phyloP scores from a whole-genome alignment of 441 rosid species.

The Eutrema salsugineum region DNA sequence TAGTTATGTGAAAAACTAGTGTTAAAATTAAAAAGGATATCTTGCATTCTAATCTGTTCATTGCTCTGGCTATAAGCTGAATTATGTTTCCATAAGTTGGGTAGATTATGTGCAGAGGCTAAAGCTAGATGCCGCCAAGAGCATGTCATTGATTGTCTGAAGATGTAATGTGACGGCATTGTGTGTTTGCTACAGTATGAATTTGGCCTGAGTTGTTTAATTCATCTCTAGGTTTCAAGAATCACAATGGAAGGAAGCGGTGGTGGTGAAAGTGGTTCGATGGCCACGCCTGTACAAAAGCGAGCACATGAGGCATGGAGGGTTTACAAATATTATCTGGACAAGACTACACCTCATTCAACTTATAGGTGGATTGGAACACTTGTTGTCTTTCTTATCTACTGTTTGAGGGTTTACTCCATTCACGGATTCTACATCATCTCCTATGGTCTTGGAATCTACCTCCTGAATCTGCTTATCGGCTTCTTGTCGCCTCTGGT shows the following conservation, averaged over 20 bases:
- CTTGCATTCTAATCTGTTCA: too few relatives aligned
- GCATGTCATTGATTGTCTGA: background rate
- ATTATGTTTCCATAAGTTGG: background rate
- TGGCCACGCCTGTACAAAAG: conserved; percentile 59
- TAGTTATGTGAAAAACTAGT: background rate
- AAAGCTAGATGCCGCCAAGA: background rate
- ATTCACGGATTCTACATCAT: conserved; percentile 83
- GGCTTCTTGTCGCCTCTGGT: conserved; percentile 93
- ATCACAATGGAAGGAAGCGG: conserved; percentile 74
- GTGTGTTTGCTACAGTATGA: background rate
- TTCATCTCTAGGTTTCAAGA: conserved; percentile 30
- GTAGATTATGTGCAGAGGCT: background rate
- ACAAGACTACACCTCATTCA: conserved; percentile 79
- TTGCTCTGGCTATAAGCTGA: background rate
- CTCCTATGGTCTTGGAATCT: conserved; percentile 88
- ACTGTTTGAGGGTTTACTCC: conserved; percentile 58
- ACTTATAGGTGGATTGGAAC: conserved; percentile 87
- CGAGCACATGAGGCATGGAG: conserved; percentile 68
- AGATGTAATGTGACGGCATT: background rate
- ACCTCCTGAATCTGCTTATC: conserved; percentile 75
- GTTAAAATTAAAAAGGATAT: background rate
- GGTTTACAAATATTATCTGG: conserved; percentile 76
- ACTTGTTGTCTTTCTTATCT: conserved; percentile 43
- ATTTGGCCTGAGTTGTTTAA: background rate
- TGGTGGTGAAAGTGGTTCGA: conserved; percentile 54